Evolutionary conservation across 2,329 filamentous ascomycete species (phyloP), one percentile per base, ranked within the genome.

Genomic region (Elsinoe australis): DNA sequence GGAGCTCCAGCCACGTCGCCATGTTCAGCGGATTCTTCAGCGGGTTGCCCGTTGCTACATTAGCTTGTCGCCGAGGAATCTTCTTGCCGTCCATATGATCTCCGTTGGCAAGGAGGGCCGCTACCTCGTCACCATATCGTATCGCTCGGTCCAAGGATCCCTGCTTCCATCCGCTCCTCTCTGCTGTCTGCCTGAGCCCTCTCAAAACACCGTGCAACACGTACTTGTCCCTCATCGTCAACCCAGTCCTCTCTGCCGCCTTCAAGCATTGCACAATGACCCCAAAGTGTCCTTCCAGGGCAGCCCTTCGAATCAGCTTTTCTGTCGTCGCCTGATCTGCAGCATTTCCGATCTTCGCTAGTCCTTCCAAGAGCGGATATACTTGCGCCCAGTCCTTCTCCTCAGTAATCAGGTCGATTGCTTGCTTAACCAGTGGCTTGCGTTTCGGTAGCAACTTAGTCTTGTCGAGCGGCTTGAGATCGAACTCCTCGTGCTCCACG

Each of bases 1-100:
- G 61, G 56, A 73, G 52, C 55, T 71, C 68, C 4, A 71, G 57
- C 45, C 67, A 65, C 21, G 66, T 51, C n/a, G 65, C 70, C 26
- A 72, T 58, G 3, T 69, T 61, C 3, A 58, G 56, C 1, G 69
- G 66, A 35, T 58, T 54, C 49, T 49, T 58, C 46, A 62, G 60
- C n/a, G 58, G 53, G 53, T 70, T 62, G 7, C 55, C 50, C 35
- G 48, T 49, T 5, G 51, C 47, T 7, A 55, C 22, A 15, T 38
- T 50, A 1, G 39, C 39, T 14, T 44, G n/a, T 17, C 28, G n/a
- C 6, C 39, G 24, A 6, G 39, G 22, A 2, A 44, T 44, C 26
- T 32, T 44, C 35, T 50, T 51, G 35, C 55, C 55, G 7, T 56
- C 55, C 33, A 61, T 57, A 56, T 74, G 70, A 49, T 64, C 61